Evolutionary conservation across 2,329 filamentous ascomycete genomes (phyloP), one percentile per base, ranked within the genome.

Genomic region (Ceratocystis cubensis): DNA sequence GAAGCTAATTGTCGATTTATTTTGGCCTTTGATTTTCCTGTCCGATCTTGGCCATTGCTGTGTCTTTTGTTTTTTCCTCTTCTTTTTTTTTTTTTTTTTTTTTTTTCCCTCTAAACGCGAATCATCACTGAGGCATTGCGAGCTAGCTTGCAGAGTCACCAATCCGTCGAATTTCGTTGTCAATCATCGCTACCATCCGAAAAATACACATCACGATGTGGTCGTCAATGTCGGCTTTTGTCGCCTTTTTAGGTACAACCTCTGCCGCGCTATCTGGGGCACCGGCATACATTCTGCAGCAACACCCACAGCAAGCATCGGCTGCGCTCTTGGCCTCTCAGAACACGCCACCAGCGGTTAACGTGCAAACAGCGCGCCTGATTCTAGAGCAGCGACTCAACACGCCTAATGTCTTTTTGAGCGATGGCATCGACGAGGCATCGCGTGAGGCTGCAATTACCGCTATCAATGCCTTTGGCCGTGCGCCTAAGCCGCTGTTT

Each of bases 331-430:
- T 25, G 4, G 61, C 4, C 25, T 65, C 41, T 28, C 56, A 37
- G 28, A 33, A 37, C 13, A 37, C 44, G 25, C 64, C 44, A n/a
- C 64, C 66, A 7, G 25, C 66, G 8, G 48, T 68, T 20, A 59
- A 50, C 48, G 66, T 50, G 20, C 66, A 57, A 37, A 65, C 64
- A n/a, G 64, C 66, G 37, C 66, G 64, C 22, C 59, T 68, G 20
- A 68, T 68, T 64, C 61, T 68, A 7, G 66, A 68, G 22, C 66
- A 68, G 61, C 64, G 66, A n/a, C 64, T 68, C 41, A 64, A 68
- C 61, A 68, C 66, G n/a, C 66, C 66, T 53, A 65, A 68, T 53
- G 64, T 68, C 59, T 68, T 57, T 33, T 64, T 68, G 2, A 41
- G 57, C 41, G 66, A 68, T 30, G 50, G 57, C 46, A 63, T 68